These are phyloP conservation scores for Pestalotiopsis sp. DNA, from an alignment of 2,329 filamentous ascomycete genomes.

Conservation along the genomic window DNA sequence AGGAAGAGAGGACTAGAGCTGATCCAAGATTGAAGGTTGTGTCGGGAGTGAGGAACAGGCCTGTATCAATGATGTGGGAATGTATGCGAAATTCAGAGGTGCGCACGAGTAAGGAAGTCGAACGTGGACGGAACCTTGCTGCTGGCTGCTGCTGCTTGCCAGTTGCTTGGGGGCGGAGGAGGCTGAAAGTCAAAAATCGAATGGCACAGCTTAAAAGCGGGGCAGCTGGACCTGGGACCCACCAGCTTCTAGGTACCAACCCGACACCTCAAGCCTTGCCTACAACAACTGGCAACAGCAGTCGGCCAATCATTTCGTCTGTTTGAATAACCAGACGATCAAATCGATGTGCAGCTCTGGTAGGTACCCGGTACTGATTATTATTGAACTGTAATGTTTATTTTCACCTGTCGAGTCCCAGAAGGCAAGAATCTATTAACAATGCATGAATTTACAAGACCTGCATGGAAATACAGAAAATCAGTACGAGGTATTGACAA, in stretches of 20 bases:
- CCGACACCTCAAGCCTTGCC: neutral
- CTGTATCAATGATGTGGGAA: conserved; percentile 10
- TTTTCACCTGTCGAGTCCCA: too few species aligned
- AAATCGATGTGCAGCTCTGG: too few species aligned
- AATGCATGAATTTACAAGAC: too few species aligned
- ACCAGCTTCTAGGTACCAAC: neutral
- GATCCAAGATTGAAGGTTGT: conserved; percentile 8
- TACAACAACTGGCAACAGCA: neutral
- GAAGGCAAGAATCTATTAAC: too few species aligned
- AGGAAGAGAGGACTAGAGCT: conserved; percentile 16
- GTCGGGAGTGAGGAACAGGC: neutral
- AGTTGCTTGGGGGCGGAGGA: neutral
- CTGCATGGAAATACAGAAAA: too few species aligned
- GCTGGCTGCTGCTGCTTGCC: too few species aligned
- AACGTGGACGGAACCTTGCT: neutral
- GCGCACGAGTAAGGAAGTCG: neutral
- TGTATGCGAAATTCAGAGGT: neutral
- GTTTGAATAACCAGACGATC: too few species aligned
- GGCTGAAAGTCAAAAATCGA: conserved; percentile 15
- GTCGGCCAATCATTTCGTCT: neutral
- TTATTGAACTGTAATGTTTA: too few species aligned
- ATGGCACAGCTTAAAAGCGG: neutral
- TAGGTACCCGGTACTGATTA: too few species aligned
- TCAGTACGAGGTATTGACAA: too few species aligned
- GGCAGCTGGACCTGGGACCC: neutral